Conservation (phyloP, 257 asterid genomes). For the Solanum microdontum region DNA sequence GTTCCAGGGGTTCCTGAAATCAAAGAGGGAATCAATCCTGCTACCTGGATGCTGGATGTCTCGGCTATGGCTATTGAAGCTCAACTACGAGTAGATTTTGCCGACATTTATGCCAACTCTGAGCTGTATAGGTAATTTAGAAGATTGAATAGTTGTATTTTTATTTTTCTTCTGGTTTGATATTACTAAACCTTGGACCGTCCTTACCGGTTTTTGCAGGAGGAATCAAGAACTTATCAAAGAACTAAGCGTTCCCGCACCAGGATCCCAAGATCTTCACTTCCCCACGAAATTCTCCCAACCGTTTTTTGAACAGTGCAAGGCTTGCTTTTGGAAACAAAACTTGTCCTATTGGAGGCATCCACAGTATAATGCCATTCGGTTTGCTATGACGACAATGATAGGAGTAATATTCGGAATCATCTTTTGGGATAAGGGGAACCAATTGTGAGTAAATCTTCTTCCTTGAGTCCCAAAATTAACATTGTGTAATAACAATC, state of each 20-base stretch:
- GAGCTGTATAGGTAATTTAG: slow-evolving; percentile 52
- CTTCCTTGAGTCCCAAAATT: neutral
- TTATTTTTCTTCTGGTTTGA: neutral
- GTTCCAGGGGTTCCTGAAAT: slow-evolving; percentile 64
- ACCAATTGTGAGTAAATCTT: slow-evolving; percentile 33
- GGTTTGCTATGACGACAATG: slow-evolving; percentile 53
- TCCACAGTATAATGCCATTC: slow-evolving; percentile 53
- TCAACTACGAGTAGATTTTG: slow-evolving; percentile 64
- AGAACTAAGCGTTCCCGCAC: slow-evolving; percentile 50
- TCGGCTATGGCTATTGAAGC: slow-evolving; percentile 56
- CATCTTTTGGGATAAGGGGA: slow-evolving; percentile 64
- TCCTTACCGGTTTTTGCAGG: slow-evolving; percentile 25
- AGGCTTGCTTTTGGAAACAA: slow-evolving; percentile 82
- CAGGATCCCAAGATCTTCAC: slow-evolving; percentile 49
- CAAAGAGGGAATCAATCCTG: slow-evolving; percentile 74
- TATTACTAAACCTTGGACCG: neutral
- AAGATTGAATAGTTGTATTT: neutral
- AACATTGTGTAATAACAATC: neutral
- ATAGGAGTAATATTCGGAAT: slow-evolving; percentile 61
- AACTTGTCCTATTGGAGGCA: slow-evolving; percentile 67
- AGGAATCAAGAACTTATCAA: slow-evolving; percentile 61
- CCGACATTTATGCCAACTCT: slow-evolving; percentile 54
- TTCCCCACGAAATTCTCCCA: slow-evolving; percentile 54
- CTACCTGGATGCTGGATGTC: slow-evolving; percentile 87
- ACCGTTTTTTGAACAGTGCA: slow-evolving; percentile 46